phyloP scores from a whole-genome alignment of 1,284 basidiomycete genomes.

The Phlebopus sp. region DNA sequence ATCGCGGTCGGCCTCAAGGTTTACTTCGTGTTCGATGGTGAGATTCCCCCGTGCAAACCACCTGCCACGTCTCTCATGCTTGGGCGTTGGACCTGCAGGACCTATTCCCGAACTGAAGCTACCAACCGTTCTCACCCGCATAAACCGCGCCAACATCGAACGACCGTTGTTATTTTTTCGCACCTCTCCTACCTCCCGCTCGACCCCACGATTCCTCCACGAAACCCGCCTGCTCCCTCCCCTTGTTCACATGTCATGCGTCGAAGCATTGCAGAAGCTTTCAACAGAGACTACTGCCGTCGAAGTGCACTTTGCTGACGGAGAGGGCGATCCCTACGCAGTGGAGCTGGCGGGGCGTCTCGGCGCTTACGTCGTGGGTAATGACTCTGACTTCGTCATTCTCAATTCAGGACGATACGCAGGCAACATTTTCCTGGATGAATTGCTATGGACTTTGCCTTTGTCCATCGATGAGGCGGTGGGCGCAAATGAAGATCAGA shows the following conservation, averaged over 20 bases:
- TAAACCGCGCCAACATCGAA: slow-evolving; percentile 56
- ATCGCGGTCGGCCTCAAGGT: slow-evolving; percentile 68
- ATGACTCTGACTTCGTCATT: slow-evolving; percentile 82
- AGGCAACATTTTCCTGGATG: slow-evolving; percentile 80
- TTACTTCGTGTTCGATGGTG: slow-evolving; percentile 92
- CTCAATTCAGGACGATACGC: slow-evolving; percentile 68
- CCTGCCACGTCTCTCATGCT: slow-evolving; percentile 22
- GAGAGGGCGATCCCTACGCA: slow-evolving; percentile 85
- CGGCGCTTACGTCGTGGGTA: slow-evolving; percentile 73
- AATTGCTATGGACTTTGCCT: slow-evolving; percentile 66
- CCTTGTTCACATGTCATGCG: slow-evolving; percentile 59
- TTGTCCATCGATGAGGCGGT: slow-evolving; percentile 23
- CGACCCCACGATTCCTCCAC: slow-evolving; percentile 65
- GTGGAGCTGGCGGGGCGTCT: slow-evolving; percentile 78
- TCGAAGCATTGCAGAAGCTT: slow-evolving; percentile 54
- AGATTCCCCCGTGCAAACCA: slow-evolving; percentile 24
- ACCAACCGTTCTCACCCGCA: slow-evolving; percentile 61
- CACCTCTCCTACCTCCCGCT: slow-evolving; percentile 70
- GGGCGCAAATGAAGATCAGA: slow-evolving; percentile 34
- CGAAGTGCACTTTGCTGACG: slow-evolving; percentile 71
- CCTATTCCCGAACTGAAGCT: slow-evolving; percentile 75
- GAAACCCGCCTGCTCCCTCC: slow-evolving; percentile 79
- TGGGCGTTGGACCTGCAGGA: slow-evolving; percentile 43
- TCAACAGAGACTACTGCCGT: slow-evolving; percentile 37
- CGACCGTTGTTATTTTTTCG: slow-evolving; percentile 79